phyloP scores from a whole-genome alignment of 192 early-diverging fungal species.

The Coemansia sp. region DNA sequence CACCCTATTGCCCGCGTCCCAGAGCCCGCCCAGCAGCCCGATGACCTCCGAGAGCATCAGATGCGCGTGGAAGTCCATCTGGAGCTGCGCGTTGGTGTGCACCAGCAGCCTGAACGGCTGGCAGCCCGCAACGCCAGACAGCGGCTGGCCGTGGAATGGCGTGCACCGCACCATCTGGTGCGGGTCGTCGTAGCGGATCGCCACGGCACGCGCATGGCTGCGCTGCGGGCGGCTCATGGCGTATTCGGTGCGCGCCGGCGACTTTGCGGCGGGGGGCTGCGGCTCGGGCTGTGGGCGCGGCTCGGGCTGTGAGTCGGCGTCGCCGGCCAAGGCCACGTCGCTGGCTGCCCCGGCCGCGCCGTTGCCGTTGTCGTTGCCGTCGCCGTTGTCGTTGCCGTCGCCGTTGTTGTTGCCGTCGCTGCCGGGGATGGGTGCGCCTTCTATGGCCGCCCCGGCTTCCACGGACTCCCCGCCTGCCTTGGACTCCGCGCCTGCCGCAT shows the following conservation, averaged over 20 bases:
- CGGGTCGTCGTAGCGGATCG: conserved; percentile 57
- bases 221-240: conserved; percentile 52
- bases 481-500: too few species aligned
- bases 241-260: conserved; percentile 47
- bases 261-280: conserved; percentile 11
- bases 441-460: too few species aligned
- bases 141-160: conserved; percentile 67
- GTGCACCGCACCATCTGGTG: conserved; percentile 82
- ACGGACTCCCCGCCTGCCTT: too few species aligned
- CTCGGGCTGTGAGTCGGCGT: background rate
- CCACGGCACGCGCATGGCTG: conserved; percentile 28
- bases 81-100: conserved; percentile 69
- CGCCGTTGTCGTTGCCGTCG: background rate
- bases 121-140: conserved; percentile 57
- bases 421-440: too few species aligned
- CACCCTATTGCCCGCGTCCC: conserved; percentile 55
- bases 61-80: conserved; percentile 95
- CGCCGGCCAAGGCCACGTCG: too few species aligned
- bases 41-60: conserved; percentile 85
- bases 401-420: too few species aligned
- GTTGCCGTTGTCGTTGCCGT: background rate
- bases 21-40: conserved; percentile 80
- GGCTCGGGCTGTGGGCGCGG: background rate
- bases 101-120: conserved; percentile 80
- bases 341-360: background rate